phyloP scores from a whole-genome alignment of 371 early-diverging fungal species.

The Gilbertella persicaria region DNA sequence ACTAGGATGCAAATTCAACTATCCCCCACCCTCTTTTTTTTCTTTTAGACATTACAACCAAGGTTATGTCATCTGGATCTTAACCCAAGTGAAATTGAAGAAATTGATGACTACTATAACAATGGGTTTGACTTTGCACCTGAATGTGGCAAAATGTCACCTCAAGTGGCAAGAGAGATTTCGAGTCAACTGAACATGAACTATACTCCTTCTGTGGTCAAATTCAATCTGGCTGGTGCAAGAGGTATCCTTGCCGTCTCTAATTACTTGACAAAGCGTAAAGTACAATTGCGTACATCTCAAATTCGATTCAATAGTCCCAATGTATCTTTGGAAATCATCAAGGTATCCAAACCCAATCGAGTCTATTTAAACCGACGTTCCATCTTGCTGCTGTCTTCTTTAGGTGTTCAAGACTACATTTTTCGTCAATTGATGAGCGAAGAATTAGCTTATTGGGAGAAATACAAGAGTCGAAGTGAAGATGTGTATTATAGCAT shows the following conservation, averaged over 20 bases:
- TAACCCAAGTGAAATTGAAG: conserved; percentile 25
- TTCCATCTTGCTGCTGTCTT: conserved; percentile 58
- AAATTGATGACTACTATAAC: conserved; percentile 55
- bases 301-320: conserved; percentile 64
- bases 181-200: conserved; percentile 27
- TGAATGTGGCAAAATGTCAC: conserved; percentile 73
- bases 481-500: conserved; percentile 7
- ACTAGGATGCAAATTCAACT: not conserved
- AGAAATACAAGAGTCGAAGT: conserved; percentile 33
- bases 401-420: conserved; percentile 56
- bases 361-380: conserved; percentile 65
- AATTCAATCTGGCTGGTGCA: conserved; percentile 74
- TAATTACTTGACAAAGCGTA: conserved; percentile 22
- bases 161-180: conserved; percentile 43
- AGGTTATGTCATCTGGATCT: conserved; percentile 8
- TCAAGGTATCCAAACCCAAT: conserved; percentile 37
- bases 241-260: conserved; percentile 65
- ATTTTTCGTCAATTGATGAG: conserved; percentile 47
- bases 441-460: conserved; percentile 36
- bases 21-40: too few relatives aligned
- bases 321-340: conserved; percentile 55
- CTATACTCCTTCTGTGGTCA: conserved; percentile 68
- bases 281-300: conserved; percentile 56
- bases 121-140: conserved; percentile 62
- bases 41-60: conserved; percentile 1